Evolutionary conservation across 352 stramenopile genomes (phyloP).

Genomic region (Hyphochytrium catenoides): DNA sequence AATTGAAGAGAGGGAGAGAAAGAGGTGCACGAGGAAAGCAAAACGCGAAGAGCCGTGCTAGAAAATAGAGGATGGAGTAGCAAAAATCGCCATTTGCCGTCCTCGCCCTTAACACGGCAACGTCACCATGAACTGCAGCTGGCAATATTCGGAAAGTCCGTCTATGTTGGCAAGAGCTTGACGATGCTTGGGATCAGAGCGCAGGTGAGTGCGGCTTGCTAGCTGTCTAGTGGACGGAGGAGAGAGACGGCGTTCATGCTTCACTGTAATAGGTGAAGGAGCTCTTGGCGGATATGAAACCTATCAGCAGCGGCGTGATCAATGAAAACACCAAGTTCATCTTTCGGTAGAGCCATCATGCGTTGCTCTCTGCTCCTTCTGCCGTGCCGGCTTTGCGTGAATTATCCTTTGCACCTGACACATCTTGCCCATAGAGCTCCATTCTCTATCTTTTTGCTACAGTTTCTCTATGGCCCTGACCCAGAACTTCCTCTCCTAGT

Average conservation of each 20-base stretch:
- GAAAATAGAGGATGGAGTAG: constrained; percentile 8
- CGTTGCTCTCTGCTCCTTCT: too few species aligned
- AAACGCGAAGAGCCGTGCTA: constrained; percentile 3
- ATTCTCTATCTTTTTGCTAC: too few species aligned
- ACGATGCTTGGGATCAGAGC: constrained; percentile 46
- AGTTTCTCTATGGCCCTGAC: too few species aligned
- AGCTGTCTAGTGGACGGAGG: too few species aligned
- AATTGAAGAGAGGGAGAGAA: too few species aligned
- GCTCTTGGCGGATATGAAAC: constrained; percentile 31
- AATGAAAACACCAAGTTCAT: constrained; percentile 88
- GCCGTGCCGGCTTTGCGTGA: too few species aligned
- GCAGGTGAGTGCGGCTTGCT: constrained; percentile 21
- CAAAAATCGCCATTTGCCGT: neutral
- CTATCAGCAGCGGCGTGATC: constrained; percentile 71
- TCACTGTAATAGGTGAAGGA: constrained; percentile 64
- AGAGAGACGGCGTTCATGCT: constrained; percentile 31
- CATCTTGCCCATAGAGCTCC: too few species aligned
- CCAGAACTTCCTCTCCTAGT: too few species aligned
- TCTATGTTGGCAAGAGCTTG: constrained; percentile 44
- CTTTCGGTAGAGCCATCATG: constrained; percentile 24
- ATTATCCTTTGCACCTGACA: too few species aligned
- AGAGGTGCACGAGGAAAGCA: too few species aligned
- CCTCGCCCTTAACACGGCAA: neutral
- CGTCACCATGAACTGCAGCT: constrained; percentile 21
- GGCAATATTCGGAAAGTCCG: constrained; percentile 33